Evolutionary conservation across 2,329 filamentous ascomycete species (phyloP), one percentile per base, ranked within the genome.

Genomic region (Emmonsiellopsis sp.): DNA sequence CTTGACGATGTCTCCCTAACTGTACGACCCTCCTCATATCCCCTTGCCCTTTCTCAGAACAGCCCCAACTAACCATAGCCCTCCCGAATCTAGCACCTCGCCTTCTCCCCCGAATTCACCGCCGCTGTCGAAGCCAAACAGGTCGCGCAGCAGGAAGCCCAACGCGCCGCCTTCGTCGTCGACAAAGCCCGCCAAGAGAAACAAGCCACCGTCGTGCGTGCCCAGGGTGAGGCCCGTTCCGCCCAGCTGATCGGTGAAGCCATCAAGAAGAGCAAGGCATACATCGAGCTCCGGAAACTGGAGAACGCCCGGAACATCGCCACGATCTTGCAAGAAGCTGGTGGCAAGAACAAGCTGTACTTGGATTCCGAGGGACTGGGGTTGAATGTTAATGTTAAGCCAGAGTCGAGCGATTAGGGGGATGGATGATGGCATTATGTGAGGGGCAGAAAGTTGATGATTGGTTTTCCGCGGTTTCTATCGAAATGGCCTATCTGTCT

Each of bases 121-220:
- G 82, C 82, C 55, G 82, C 82, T 31, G 82, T 85, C 62, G 82
- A 85, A 71, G 82, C 82, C 65, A 85, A 85, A 69, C 82, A 85
- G 68, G 82, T 85, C 53, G 82, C 82, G 27, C 82, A 85, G 65
- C 93, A 98, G 77, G 93, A 98, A 71, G 93, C 93, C 36, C 93
- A 98, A 74, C 84, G 93, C 59, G 93, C 93, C 36, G 93, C 93
- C 56, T 98, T 98, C 76, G 80, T 98, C 51, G 93, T 98, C 61
- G 93, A 98, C 84, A 96, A 97, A 78, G 93, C 93, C 52, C 86
- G 93, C 62, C 93, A 98, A 75, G 93, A 98, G 81, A 98, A 98
- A 80, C 93, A 98, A 76, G 93, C 93, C 64, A 96, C 91, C 77
- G 90, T 98, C 53, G 93, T 98, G 68, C 89, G 90, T 75, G 93